Base-by-base conservation (phyloP, 148 eudicot genomes). In the Nyssa sinensis region DNA sequence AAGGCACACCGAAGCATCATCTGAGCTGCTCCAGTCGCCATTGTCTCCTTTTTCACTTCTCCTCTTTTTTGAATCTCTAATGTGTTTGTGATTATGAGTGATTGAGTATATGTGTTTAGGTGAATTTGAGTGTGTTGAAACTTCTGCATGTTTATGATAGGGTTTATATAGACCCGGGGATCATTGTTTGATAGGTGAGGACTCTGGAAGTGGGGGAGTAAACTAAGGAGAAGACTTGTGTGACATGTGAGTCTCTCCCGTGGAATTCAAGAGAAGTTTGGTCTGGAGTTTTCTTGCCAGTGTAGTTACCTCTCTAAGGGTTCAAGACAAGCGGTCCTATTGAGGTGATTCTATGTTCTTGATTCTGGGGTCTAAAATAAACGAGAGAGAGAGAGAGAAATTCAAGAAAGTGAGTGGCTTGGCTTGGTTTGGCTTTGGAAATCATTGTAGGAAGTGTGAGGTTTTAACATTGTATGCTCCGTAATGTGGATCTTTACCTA, bases 1-100 rank as follows among this genome's bases (percentile, higher is more conserved):
- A 71, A 72, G 11, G 72, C 67, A 12, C 70, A 81, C 41, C 62
- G 25, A 13, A 65, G 51, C 70, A 74, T 47, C 62, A 72, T 81
- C 34, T 74, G 67, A 7, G 67, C 67, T 58, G 66, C 84, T 16
- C 55, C 78, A 75, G 66, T 76, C 30, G 37, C 27, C 32, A 24
- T 31, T 39, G 21, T 59, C 66, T 67, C n/a, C 51, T 19, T n/a
- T n/a, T n/a, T n/a, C n/a, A n/a, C n/a, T n/a, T n/a, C 4, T 7
- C n/a, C 31, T 28, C n/a, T 7, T 25, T 24, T 14, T 23, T 17
- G 41, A 63, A 32, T 31, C 39, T 63, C 8, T 30, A 4, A 8
- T 63, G 4, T 63, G n/a, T n/a, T 9, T 55, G 59, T 17, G 51
- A 12, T n/a, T 23, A n/a, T n/a, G n/a, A n/a, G n/a, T n/a, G n/a